phyloP scores from a whole-genome alignment of 1,284 basidiomycete genomes.

The Ceratobasidium sp. region DNA sequence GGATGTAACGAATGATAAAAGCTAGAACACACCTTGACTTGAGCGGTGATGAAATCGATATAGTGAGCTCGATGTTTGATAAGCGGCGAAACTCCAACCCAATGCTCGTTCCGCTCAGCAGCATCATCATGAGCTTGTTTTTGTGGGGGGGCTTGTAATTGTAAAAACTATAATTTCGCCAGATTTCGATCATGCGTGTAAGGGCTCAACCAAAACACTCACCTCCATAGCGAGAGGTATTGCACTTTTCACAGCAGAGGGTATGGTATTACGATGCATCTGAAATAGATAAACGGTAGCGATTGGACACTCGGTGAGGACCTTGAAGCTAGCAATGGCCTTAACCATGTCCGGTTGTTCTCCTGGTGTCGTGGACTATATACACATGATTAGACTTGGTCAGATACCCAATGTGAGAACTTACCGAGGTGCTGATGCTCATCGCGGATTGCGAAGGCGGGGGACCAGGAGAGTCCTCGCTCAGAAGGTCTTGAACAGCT shows the following conservation, averaged over 20 bases:
- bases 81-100: slow-evolving; percentile 85
- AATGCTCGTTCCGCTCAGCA: slow-evolving; percentile 82
- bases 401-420: slow-evolving; percentile 29
- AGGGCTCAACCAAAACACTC: slow-evolving; percentile 45
- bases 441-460: slow-evolving; percentile 36
- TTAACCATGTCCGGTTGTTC: slow-evolving; percentile 62
- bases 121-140: slow-evolving; percentile 83
- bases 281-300: slow-evolving; percentile 94
- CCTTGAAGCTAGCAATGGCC: slow-evolving; percentile 92
- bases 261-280: slow-evolving; percentile 76
- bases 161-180: slow-evolving; percentile 64
- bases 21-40: slow-evolving; percentile 81
- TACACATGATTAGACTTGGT: not conserved
- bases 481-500: slow-evolving; percentile 83
- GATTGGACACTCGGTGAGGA: slow-evolving; percentile 94
- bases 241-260: slow-evolving; percentile 79
- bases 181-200: not conserved
- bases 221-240: slow-evolving; percentile 82
- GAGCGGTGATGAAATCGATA: slow-evolving; percentile 90
- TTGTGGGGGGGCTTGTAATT: slow-evolving; percentile 90
- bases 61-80: slow-evolving; percentile 86
- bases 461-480: slow-evolving; percentile 54
- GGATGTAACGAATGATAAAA: not conserved
- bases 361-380: slow-evolving; percentile 40
- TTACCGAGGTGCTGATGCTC: slow-evolving; percentile 43